A percentile compares a stretch with the other conserved stretches of the same genome.
Conservation (phyloP, 441 rosid genomes). For the Melianthus villosus region DNA sequence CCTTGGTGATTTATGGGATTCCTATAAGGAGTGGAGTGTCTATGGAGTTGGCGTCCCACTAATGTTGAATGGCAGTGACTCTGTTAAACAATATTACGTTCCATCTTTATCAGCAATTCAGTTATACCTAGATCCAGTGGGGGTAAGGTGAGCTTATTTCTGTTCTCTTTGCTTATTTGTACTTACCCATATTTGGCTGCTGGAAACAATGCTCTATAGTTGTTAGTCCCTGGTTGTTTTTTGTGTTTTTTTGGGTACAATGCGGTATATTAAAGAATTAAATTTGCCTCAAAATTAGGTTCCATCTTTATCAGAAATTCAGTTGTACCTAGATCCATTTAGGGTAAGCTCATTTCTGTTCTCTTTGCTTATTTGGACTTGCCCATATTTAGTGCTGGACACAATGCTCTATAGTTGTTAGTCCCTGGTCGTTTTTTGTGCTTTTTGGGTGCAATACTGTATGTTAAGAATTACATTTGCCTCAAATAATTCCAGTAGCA, state of each 20-base stretch:
- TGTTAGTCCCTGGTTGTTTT: not conserved
- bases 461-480: too few species aligned
- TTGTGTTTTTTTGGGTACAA: not conserved
- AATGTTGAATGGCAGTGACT: constrained; percentile 37
- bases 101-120: constrained; percentile 65
- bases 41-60: constrained; percentile 67
- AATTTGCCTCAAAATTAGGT: constrained; percentile 41
- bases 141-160: constrained; percentile 17
- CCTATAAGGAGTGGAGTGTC: constrained; percentile 76
- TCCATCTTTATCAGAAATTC: constrained; percentile 32
- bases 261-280: too few species aligned
- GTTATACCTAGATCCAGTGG: constrained; percentile 24
- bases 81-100: constrained; percentile 57
- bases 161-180: constrained; percentile 1
- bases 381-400: not conserved
- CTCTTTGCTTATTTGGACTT: constrained; percentile 1
- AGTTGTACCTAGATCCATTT: constrained; percentile 21
- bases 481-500: too few species aligned
- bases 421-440: not conserved
- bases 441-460: not conserved
- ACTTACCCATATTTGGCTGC: not conserved
- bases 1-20: constrained; percentile 68
- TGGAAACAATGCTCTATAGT: not conserved
- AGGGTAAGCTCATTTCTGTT: constrained; percentile 15
- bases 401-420: not conserved